Evolutionary conservation across 768 basidiomycete species (phyloP), one percentile per base, ranked within the genome.

Genomic region (Kockovaella imperatae): DNA sequence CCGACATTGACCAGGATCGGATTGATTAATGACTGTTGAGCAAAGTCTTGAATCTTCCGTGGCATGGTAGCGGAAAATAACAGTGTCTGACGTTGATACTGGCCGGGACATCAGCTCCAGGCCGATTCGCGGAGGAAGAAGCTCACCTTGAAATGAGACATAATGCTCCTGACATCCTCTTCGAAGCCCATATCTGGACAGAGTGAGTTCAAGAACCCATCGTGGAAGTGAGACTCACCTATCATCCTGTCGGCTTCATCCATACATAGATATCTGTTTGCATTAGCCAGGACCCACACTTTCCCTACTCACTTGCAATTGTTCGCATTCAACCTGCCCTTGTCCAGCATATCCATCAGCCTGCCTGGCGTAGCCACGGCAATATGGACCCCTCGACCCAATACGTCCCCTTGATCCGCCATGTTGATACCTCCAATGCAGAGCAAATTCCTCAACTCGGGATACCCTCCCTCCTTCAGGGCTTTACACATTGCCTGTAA

Each of bases 41-140:
- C 95, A 69, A 99, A 99, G 62, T 99, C 95, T 71, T 97, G 95
- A 47, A 99, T 97, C 65, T 96, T 97, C 44, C 86, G 79, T 3
- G 95, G 95, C 95, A 99, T 99, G 0, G 95, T 99, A 0, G 95
- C 95, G 1, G 95, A 99, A 73, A 97, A 99, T 25, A 99, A 76
- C 3, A 97, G 77, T 0, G 95, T 99, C 73, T 99, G 95, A 3
- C 95, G 80, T 78, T 99, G 95, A 53, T 85, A 80, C 87, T 95
- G 60, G 15, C 50, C 20, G 5, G 10, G 47, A 48, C 28, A 45
- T 38, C 45, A 47, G 40, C 18, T 24, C 18, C 14, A 11, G 32
- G 17, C 25, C 25, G 26, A 41, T 14, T 23, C 23, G 44, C 14
- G 18, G 34, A 40, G 3, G 24, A 24, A 35, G 2, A 13, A 2